phyloP scores from a whole-genome alignment of 768 basidiomycete species.

The Tubosaeta brunneosetosa region DNA sequence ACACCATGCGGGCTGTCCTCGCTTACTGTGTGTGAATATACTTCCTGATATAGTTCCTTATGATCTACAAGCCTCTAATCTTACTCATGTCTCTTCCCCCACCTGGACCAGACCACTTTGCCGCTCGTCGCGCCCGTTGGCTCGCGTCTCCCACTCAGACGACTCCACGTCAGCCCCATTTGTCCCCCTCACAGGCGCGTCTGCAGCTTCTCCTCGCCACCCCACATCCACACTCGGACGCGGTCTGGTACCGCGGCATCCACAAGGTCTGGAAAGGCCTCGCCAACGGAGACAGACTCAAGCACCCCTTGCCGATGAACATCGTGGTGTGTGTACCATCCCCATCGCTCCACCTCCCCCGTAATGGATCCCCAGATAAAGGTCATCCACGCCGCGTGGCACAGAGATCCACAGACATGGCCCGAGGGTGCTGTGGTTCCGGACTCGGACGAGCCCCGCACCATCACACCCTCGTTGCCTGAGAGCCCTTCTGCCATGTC shows the following conservation, averaged over 20 bases:
- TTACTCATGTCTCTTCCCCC: conserved; percentile 32
- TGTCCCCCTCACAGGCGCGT: conserved; percentile 40
- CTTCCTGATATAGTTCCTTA: conserved; percentile 22
- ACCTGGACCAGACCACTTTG: conserved; percentile 62
- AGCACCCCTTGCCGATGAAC: conserved; percentile 55
- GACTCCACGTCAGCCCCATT: conserved; percentile 17
- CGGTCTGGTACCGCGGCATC: conserved; percentile 53
- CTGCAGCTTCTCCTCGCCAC: conserved; percentile 47
- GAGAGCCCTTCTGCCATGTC: neutral
- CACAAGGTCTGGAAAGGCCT: conserved; percentile 63
- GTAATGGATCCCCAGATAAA: conserved; percentile 49
- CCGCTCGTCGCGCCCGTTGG: conserved; percentile 63
- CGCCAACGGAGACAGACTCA: conserved; percentile 52
- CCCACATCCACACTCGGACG: conserved; percentile 47
- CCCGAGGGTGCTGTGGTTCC: conserved; percentile 57
- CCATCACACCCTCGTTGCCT: neutral
- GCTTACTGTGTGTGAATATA: conserved; percentile 13
- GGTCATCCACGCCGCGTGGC: conserved; percentile 69
- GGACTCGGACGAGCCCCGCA: conserved; percentile 51
- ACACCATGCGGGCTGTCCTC: neutral
- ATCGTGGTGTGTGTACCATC: conserved; percentile 48
- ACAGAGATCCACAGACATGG: conserved; percentile 70
- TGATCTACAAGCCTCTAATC: neutral
- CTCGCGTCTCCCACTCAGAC: conserved; percentile 29
- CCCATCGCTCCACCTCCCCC: neutral